Evolutionary conservation across 108 stramenopile species (phyloP).

Genomic region (Cyclotella baltica): DNA sequence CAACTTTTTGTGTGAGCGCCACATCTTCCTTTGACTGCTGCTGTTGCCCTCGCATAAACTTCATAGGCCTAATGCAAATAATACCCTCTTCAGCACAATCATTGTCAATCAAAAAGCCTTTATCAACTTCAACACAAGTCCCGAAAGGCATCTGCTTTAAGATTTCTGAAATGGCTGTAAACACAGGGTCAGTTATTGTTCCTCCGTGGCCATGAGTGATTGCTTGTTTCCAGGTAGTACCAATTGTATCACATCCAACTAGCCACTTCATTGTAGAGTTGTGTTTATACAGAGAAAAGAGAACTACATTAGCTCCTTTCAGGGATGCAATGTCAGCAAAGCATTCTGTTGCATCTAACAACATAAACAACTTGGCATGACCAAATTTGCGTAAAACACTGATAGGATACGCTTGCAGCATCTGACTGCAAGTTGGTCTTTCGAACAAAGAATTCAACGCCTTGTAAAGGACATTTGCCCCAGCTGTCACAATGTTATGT

Average conservation of each 20-base stretch:
- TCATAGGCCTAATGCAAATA: too few relatives aligned
- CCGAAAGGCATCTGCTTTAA: too few relatives aligned
- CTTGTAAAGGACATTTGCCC: background rate
- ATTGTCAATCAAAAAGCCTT: too few relatives aligned
- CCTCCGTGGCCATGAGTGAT: too few relatives aligned
- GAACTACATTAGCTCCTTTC: background rate
- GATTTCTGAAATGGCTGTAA: too few relatives aligned
- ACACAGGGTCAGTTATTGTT: too few relatives aligned
- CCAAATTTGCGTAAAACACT: too few relatives aligned
- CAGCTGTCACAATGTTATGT: background rate
- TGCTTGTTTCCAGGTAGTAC: background rate
- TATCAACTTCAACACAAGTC: too few relatives aligned
- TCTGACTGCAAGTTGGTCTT: background rate
- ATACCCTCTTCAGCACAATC: too few relatives aligned
- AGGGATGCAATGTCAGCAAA: slow-evolving; percentile 5
- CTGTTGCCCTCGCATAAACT: too few relatives aligned
- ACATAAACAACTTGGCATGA: slow-evolving; percentile 2
- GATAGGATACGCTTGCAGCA: background rate
- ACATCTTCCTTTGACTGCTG: too few relatives aligned
- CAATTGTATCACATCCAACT: slow-evolving; percentile 3
- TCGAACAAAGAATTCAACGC: background rate
- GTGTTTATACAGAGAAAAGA: background rate
- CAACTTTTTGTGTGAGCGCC: too few relatives aligned
- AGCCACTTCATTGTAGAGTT: background rate
- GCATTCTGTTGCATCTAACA: background rate